A percentile compares a stretch with the other conserved stretches of the same genome.
These are phyloP conservation scores for Coemansia reversa DNA, from an alignment of 192 early-diverging fungal species.

Conservation along the genomic window DNA sequence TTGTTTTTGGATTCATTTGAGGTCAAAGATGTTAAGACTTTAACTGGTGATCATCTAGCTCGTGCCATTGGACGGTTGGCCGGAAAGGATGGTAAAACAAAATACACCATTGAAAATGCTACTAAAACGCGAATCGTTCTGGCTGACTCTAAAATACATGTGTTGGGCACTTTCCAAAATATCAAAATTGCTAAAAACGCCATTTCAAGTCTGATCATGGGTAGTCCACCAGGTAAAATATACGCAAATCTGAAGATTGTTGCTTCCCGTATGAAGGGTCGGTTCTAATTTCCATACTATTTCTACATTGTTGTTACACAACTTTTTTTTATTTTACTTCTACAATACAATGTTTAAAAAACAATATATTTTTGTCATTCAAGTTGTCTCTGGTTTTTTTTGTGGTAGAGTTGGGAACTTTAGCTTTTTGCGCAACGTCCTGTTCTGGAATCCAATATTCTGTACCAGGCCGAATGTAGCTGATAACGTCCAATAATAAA, in stretches of 20 bases:
- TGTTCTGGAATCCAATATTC: constrained; percentile 20
- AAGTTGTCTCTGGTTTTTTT: not conserved
- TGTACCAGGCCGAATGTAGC: constrained; percentile 25
- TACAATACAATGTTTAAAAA: not conserved
- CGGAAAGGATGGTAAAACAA: constrained; percentile 95
- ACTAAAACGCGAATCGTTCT: constrained; percentile 94
- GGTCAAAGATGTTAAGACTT: constrained; percentile 95
- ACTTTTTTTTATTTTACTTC: not conserved
- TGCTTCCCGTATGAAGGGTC: constrained; percentile 89
- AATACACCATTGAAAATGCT: constrained; percentile 97
- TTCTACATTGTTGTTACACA: not conserved
- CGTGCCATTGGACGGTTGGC: constrained; percentile 98
- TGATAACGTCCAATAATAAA: constrained; percentile 37
- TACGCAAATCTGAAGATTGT: constrained; percentile 86
- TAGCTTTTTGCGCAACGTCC: constrained; percentile 14
- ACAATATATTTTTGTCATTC: not conserved
- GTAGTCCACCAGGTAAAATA: constrained; percentile 95
- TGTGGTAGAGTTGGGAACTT: not conserved
- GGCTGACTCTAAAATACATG: constrained; percentile 96
- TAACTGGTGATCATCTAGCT: constrained; percentile 92
- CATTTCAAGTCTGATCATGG: constrained; percentile 85
- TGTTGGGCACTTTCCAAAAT: constrained; percentile 94
- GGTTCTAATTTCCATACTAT: constrained; percentile 64
- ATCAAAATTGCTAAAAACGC: constrained; percentile 96
- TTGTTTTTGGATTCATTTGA: constrained; percentile 96